These are phyloP conservation scores for Candida xiaguanensis DNA, from an alignment of 805 yeast species.

Conservation along the genomic window DNA sequence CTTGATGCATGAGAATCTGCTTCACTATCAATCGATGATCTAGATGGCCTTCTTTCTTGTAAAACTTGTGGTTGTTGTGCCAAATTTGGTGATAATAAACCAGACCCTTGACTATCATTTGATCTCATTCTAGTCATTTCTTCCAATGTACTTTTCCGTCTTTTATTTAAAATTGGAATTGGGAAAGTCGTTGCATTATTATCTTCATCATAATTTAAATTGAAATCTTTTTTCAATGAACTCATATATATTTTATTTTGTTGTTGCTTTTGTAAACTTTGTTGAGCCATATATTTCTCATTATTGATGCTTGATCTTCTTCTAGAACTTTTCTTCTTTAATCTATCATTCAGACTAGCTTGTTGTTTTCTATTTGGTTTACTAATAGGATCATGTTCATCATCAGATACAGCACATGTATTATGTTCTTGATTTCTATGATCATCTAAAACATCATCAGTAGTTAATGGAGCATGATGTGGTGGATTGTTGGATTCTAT, in stretches of 20 bases:
- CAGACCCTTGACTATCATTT: conserved; percentile 17
- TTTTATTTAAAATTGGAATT: conserved; percentile 15
- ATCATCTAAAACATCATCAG: conserved; percentile 36
- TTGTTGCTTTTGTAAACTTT: conserved; percentile 4
- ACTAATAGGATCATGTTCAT: conserved; percentile 3
- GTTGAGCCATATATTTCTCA: conserved; percentile 3
- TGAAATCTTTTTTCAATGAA: conserved; percentile 17
- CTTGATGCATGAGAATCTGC: conserved; percentile 70
- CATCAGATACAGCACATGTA: conserved; percentile 17
- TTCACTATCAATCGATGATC: conserved; percentile 53
- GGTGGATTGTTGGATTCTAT: conserved; percentile 33
- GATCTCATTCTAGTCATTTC: conserved; percentile 26
- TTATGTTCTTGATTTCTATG: conserved; percentile 31
- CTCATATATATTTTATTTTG: conserved; percentile 10
- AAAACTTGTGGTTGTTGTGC: conserved; percentile 7
- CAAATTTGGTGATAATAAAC: conserved; percentile 19
- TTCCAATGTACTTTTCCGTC: conserved; percentile 28
- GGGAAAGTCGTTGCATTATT: conserved; percentile 7
- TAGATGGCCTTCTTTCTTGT: conserved; percentile 30
- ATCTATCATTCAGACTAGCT: background rate
- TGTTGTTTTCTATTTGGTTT: conserved; percentile 5
- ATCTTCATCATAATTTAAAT: conserved; percentile 18
- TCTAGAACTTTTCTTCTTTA: conserved; percentile 3
- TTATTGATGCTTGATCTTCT: conserved; percentile 6
- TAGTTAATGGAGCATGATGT: conserved; percentile 11